phyloP scores from a whole-genome alignment of 2,329 filamentous ascomycete species.

The Karstenula rhodostoma region DNA sequence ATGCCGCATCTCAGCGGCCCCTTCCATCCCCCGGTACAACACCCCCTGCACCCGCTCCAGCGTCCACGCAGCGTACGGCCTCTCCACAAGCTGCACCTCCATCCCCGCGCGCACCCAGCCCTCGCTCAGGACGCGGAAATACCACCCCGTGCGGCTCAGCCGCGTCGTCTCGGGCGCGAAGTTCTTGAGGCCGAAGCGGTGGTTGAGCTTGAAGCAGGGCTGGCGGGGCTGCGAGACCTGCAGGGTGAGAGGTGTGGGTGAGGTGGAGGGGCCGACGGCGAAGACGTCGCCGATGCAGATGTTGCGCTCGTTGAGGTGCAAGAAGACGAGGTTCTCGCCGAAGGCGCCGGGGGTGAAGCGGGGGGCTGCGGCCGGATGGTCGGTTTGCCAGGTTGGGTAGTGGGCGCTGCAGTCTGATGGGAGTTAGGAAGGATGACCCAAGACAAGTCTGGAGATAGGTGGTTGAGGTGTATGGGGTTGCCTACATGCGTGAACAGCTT shows the following conservation, averaged over 20 bases:
- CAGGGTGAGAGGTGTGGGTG: constrained; percentile 53
- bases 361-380: constrained; percentile 55
- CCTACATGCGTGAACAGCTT: constrained; percentile 65
- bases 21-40: not conserved
- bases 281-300: constrained; percentile 69
- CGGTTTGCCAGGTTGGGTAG: constrained; percentile 11
- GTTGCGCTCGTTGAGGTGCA: constrained; percentile 67
- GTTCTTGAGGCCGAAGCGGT: constrained; percentile 67
- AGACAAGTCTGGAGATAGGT: not conserved
- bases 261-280: constrained; percentile 44
- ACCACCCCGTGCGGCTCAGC: constrained; percentile 68
- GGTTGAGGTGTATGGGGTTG: constrained; percentile 34
- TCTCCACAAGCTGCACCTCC: not conserved
- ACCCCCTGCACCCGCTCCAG: constrained; percentile 8
- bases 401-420: constrained; percentile 13
- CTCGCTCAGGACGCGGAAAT: constrained; percentile 64
- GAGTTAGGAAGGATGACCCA: constrained; percentile 21
- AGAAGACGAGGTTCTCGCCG: constrained; percentile 69
- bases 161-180: constrained; percentile 65
- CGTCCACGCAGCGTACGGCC: constrained; percentile 7
- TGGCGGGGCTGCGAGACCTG: constrained; percentile 67
- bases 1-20: not conserved
- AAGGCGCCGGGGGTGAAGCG: constrained; percentile 65
- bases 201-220: constrained; percentile 72
- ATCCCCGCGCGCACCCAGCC: constrained; percentile 6